Evolutionary conservation across 805 yeast species (phyloP), one percentile per base, ranked within the genome.

Genomic region (Schizosaccharomyces osmophilus): DNA sequence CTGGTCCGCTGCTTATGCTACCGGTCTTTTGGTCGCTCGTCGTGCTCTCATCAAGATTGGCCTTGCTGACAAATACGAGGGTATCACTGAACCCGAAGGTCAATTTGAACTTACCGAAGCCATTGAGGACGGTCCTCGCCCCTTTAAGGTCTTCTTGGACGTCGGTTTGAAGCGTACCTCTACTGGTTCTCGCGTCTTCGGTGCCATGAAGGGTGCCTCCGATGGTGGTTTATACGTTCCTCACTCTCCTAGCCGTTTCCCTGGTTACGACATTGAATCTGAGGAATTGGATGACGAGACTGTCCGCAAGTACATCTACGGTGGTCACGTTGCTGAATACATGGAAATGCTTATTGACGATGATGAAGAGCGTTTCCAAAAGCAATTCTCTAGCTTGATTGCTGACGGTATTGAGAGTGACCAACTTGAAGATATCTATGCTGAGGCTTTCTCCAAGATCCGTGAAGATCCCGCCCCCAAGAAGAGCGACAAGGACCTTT

Each of bases 1-100:
- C 94, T 93, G 98, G 98, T 80, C 98, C 66, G 97, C 98, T 76
- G 97, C 96, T 76, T 93, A 93, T 82, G 97, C 97, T 73, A 85
- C 87, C 72, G 98, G 98, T 83, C 81, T 93, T 70, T 82, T 93
- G 75, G 83, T 93, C 74, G 98, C 98, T 79, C 89, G 98, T 84
- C 90, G 98, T 83, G 87, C 95, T 67, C 84, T 93, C 75, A 84
- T 87, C 79, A 93, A 93, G 83, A 85, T 93, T 74, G 95, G 95
- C 72, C 84, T 93, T 73, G 97, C 90, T 78, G 95, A 93, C 82
- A 87, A 95, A 75, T 93, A 93, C 85, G 72, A 77, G 67, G 98
- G 98, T 85, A 98, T 89, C 72, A 97, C 89, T 79, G 98, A 93
- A 81, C 95, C 87, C 73, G 95, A 88, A 79, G 98, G 98, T 84